A percentile compares a stretch with the other conserved stretches of the same genome.
These are phyloP conservation scores for Penicillium taxi DNA, from an alignment of 495 filamentous ascomycete genomes.

Conservation along the genomic window DNA sequence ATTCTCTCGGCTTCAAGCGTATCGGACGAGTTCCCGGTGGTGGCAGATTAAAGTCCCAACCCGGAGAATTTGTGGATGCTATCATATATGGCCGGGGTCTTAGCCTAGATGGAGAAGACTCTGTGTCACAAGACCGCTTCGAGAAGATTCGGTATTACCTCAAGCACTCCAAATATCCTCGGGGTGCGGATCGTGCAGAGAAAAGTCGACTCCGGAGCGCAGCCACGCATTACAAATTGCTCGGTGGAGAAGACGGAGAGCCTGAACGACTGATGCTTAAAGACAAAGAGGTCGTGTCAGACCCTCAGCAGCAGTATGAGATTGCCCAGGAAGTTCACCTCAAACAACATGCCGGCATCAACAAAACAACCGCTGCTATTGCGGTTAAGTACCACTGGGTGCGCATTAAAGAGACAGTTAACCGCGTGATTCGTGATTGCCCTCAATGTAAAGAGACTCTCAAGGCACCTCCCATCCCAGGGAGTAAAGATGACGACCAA, in stretches of 20 bases:
- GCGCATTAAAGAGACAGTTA: constrained; percentile 97
- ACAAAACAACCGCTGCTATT: constrained; percentile 93
- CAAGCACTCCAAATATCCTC: constrained; percentile 87
- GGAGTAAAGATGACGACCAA: constrained; percentile 21
- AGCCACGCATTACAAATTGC: constrained; percentile 89
- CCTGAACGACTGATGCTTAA: constrained; percentile 87
- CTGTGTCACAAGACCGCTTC: constrained; percentile 91
- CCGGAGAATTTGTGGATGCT: constrained; percentile 77
- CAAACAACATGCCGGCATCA: constrained; percentile 84
- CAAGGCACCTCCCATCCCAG: constrained; percentile 43
- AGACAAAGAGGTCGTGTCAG: constrained; percentile 92
- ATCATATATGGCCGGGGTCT: constrained; percentile 95
- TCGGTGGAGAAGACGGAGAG: constrained; percentile 36
- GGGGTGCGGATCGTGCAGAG: constrained; percentile 87
- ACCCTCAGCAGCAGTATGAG: constrained; percentile 85
- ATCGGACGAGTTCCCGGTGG: constrained; percentile 86
- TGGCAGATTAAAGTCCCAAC: constrained; percentile 74
- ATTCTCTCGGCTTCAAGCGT: constrained; percentile 94
- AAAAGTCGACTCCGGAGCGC: constrained; percentile 90
- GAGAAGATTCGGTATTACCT: constrained; percentile 98
- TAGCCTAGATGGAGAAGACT: constrained; percentile 68
- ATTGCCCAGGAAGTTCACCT: constrained; percentile 72
- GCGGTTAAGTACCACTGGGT: constrained; percentile 96
- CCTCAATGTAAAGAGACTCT: constrained; percentile 77
- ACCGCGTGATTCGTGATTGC: constrained; percentile 87